These are phyloP conservation scores for Auricularia heimuer DNA, from an alignment of 768 basidiomycete species.

Conservation along the genomic window DNA sequence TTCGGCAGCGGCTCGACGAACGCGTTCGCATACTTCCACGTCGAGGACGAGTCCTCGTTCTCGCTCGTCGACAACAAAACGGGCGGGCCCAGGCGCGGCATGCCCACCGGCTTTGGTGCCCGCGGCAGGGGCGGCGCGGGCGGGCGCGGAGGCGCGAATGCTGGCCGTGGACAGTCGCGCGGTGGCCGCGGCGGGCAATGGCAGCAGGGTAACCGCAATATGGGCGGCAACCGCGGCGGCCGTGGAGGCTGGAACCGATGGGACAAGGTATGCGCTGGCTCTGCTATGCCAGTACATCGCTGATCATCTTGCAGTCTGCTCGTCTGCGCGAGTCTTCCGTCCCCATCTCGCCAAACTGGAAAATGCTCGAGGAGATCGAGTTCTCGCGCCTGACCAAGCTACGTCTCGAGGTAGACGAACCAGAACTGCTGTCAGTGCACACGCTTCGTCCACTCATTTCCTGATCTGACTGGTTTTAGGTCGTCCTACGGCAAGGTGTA, in stretches of 20 bases:
- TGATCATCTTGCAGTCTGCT: constrained; percentile 82
- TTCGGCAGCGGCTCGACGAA: constrained; percentile 86
- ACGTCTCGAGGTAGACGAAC: constrained; percentile 87
- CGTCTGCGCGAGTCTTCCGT: constrained; percentile 89
- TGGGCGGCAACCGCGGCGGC: constrained; percentile 3
- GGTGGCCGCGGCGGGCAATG: constrained; percentile 18
- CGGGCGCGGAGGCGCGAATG: constrained; percentile 19
- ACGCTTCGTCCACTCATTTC: neutral
- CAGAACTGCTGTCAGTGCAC: constrained; percentile 69
- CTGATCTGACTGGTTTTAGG: constrained; percentile 18
- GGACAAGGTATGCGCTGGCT: constrained; percentile 30
- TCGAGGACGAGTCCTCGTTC: constrained; percentile 95
- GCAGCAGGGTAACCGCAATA: neutral
- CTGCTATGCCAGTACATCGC: constrained; percentile 74
- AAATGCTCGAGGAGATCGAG: constrained; percentile 95
- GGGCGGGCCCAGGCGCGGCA: constrained; percentile 60
- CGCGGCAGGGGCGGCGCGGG: constrained; percentile 40
- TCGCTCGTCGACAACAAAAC: constrained; percentile 89
- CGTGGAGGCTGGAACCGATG: constrained; percentile 21
- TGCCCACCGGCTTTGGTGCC: constrained; percentile 32
- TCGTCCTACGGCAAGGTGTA: constrained; percentile 70
- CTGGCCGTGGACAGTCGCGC: constrained; percentile 30
- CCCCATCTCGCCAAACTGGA: constrained; percentile 84
- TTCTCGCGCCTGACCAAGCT: constrained; percentile 88
- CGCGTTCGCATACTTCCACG: constrained; percentile 95